Conservation (phyloP, 495 filamentous ascomycete genomes). For the Letharia columbiana region DNA sequence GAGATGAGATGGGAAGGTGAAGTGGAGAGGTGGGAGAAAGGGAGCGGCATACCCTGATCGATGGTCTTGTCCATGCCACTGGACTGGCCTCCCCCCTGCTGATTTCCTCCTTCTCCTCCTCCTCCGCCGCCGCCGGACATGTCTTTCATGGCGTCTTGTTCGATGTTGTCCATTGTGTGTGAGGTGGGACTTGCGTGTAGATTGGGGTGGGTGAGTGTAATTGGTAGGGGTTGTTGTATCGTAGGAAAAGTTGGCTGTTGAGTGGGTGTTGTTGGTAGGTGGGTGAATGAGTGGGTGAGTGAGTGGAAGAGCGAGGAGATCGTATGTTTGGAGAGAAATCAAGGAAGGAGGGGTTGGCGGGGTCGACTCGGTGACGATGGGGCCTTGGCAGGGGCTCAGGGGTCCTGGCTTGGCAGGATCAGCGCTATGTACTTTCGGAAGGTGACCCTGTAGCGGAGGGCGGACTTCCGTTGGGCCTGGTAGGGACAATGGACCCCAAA, state of each 20-base stretch:
- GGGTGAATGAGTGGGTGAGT: too few species aligned
- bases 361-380: not conserved
- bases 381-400: not conserved
- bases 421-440: too few species aligned
- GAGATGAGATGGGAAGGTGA: not conserved
- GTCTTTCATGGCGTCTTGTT: constrained; percentile 2
- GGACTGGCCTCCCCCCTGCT: not conserved
- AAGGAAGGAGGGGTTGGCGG: constrained; percentile 1
- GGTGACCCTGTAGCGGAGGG: too few species aligned
- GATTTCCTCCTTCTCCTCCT: not conserved
- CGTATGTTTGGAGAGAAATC: not conserved
- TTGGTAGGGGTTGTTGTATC: not conserved
- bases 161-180: constrained; percentile 7
- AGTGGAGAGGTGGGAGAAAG: not conserved
- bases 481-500: too few species aligned
- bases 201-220: not conserved
- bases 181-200: not conserved
- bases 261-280: too few species aligned
- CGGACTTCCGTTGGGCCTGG: too few species aligned
- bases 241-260: too few species aligned
- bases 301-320: not conserved
- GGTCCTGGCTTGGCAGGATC: too few species aligned
- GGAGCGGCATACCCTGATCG: not conserved
- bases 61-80: not conserved
- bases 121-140: not conserved